Base-by-base conservation (phyloP, 805 yeast species). In the Wickerhamiella siamensis region DNA sequence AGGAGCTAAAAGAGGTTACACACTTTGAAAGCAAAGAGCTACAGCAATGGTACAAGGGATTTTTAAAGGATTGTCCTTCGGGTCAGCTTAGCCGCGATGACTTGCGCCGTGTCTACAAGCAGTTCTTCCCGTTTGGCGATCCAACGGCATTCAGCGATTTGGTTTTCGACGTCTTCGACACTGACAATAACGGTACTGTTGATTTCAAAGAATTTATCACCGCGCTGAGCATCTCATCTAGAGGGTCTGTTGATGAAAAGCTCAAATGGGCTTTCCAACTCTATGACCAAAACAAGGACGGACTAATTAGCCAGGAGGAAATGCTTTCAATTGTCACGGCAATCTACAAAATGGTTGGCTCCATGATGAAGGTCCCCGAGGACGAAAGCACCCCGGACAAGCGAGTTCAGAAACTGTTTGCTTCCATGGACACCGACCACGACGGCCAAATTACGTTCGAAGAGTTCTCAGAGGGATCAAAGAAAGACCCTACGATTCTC, bases 1-100 rank as follows among this genome's bases (percentile, higher is more conserved):
- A 81, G 41, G 77, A 79, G 42, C 72, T 91, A 45, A 81, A 80
- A 57, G 78, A 75, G 55, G 79, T 86, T 19, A 91, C 99, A 0
- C 80, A 84, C 54, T 91, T 91, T 56, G 95, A 88, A 56, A 76
- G 87, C 41, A 71, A 95, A 49, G 98, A 91, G 58, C 71, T 91
- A 35, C 97, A 91, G 60, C 98, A 88, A 57, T 91, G 99, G 99
- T 88, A 88, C 58, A 88, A 88, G 58, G 97, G 97, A 2, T 91
- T 91, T 53, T 66, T 80, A 33, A 71, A 95, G 56, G 98, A 91
- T 59, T 88, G 95, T 58, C 96, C 96, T 1, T 69, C 75, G 27
- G 97, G 97, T 1, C 87, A 79, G 57, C 67, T 91, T 21, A 75
- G 86, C 2, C 80, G 79, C 54, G 83, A 79, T 38, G 97, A 91